These are phyloP conservation scores for Nakaseomyces uthaithaninus DNA, from an alignment of 1,139 yeast species.

Conservation along the genomic window DNA sequence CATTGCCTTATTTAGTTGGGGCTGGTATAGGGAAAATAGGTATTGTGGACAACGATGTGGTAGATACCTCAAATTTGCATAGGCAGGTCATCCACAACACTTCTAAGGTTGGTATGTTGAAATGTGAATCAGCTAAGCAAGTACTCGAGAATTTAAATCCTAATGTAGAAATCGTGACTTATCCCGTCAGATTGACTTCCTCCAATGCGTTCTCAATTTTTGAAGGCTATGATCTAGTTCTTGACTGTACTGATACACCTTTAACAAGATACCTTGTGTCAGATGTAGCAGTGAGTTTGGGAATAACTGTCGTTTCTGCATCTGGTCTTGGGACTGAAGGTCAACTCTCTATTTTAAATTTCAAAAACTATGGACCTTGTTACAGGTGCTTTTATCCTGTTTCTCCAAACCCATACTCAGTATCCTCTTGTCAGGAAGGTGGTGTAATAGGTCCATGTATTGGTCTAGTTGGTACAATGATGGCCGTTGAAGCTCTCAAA, in stretches of 20 bases:
- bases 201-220: slow-evolving; percentile 59
- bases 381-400: slow-evolving; percentile 87
- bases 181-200: slow-evolving; percentile 45
- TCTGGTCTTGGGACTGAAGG: slow-evolving; percentile 92
- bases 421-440: slow-evolving; percentile 84
- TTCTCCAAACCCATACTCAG: slow-evolving; percentile 81
- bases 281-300: slow-evolving; percentile 67
- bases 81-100: slow-evolving; percentile 79
- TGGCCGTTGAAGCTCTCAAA: slow-evolving; percentile 84
- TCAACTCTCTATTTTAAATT: slow-evolving; percentile 72
- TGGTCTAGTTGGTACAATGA: slow-evolving; percentile 80
- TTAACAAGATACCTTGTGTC: slow-evolving; percentile 77
- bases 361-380: slow-evolving; percentile 69
- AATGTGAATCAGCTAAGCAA: slow-evolving; percentile 68
- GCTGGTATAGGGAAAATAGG: slow-evolving; percentile 86
- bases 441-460: slow-evolving; percentile 96
- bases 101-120: slow-evolving; percentile 54
- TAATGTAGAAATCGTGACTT: slow-evolving; percentile 45
- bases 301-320: slow-evolving; percentile 77
- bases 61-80: slow-evolving; percentile 79
- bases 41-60: slow-evolving; percentile 78
- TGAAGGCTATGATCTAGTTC: slow-evolving; percentile 56
- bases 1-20: slow-evolving; percentile 72
- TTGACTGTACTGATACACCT: slow-evolving; percentile 96
- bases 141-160: slow-evolving; percentile 58